Evolutionary conservation across 768 basidiomycete genomes (phyloP), one percentile per base, ranked within the genome.

Genomic region (Tylopilus plumbeoviolaceoides): DNA sequence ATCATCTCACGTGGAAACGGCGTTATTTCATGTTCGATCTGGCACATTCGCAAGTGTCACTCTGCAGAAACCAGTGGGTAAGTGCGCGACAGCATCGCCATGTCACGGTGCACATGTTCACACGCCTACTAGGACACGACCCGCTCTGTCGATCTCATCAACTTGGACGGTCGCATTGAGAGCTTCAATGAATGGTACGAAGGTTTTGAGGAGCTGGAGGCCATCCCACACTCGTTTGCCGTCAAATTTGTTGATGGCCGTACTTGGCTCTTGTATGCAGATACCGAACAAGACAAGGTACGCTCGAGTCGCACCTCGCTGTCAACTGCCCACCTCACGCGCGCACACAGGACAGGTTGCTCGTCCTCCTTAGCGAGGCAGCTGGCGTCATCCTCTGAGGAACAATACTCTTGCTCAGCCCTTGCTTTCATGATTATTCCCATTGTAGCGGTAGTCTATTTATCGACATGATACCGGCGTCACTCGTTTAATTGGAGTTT

Each of bases 191-290:
- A 87, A 59, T 84, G 83, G 79, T 73, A 79, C 50, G 81, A 87
- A 51, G 85, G 85, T 6, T 84, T 80, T 52, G 85, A 87, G 51
- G 82, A 85, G 43, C 65, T 87, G 31, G 76, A 82, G 62, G 77
- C 84, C 10, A 84, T 87, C 47, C 76, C 82, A 4, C 73, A 82
- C 53, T 84, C 85, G 1, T 85, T 87, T 67, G 85, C 79, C 2
- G 68, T 87, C 25, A 83, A 83, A 54, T 84, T 86, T 63, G 72
- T 70, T 33, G 75, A 78, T 50, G 77, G 65, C 6, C 72, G 68
- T 8, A 71, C 70, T 25, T 86, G 83, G 82, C 71, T 78, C 38
- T 72, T 85, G 71, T 87, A 73, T 53, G 72, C 81, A 7, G 84
- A 85, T 62, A 75, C 77, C 20, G 83, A 82, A 64, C 76, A 80